Evolutionary conservation across 305 asterid species (phyloP).

Genomic region (Lippia alba): DNA sequence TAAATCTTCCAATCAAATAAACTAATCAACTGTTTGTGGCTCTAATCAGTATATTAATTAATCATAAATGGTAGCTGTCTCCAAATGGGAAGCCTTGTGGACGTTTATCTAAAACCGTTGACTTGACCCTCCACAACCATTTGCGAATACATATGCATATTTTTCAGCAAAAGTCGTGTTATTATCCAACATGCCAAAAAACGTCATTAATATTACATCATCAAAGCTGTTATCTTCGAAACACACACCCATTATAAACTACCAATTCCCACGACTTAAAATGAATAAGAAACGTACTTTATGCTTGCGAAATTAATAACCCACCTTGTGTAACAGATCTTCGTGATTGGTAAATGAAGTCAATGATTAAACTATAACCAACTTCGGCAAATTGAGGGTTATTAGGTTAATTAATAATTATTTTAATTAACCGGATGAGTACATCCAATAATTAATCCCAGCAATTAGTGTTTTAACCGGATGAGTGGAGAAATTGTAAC

Average conservation of each 20-base stretch:
- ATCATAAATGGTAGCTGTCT: background rate
- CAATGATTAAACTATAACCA: conserved; percentile 38
- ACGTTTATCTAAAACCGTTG: conserved; percentile 16
- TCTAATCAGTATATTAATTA: background rate
- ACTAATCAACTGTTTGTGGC: background rate
- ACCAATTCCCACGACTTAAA: conserved; percentile 12
- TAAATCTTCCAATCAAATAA: no score
- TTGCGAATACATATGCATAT: background rate
- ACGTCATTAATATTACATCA: conserved; percentile 35
- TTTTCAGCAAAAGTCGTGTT: conserved; percentile 13
- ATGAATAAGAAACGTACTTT: conserved; percentile 24
- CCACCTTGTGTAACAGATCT: no score
- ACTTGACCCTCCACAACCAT: background rate
- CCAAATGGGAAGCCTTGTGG: background rate
- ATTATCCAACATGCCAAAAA: conserved; percentile 26
- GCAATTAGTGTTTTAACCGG: no score
- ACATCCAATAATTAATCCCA: no score
- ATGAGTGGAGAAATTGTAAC: no score
- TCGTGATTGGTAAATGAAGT: conserved; percentile 34
- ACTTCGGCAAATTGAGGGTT: conserved; percentile 29
- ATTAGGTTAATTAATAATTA: background rate
- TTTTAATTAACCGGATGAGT: no score
- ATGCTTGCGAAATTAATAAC: background rate
- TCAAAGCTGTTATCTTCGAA: conserved; percentile 5
- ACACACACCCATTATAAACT: background rate